phyloP scores from a whole-genome alignment of 805 yeast genomes.

The Starmerella etchellsii region DNA sequence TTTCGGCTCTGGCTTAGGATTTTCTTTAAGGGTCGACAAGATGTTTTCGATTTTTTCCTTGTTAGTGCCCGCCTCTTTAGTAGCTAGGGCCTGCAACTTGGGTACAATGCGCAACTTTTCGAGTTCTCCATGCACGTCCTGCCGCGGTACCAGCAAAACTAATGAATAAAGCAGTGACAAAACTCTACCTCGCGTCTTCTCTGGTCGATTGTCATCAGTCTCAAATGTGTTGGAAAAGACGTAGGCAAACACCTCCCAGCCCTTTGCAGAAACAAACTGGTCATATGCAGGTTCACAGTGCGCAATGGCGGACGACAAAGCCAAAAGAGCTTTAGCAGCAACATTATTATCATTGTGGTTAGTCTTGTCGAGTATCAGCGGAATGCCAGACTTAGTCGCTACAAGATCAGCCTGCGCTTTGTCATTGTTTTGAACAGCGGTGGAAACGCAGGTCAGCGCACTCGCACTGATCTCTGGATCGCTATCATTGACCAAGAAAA shows the following conservation, averaged over 20 bases:
- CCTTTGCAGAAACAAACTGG: slow-evolving; percentile 43
- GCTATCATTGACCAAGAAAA: slow-evolving; percentile 39
- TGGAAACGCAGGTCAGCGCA: slow-evolving; percentile 68
- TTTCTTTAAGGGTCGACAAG: slow-evolving; percentile 6
- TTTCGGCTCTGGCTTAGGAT: slow-evolving; percentile 6
- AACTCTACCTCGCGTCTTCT: slow-evolving; percentile 12
- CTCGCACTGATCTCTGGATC: slow-evolving; percentile 37
- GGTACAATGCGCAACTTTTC: slow-evolving; percentile 4
- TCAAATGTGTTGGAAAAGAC: slow-evolving; percentile 17
- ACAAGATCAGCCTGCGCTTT: slow-evolving; percentile 55
- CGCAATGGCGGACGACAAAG: slow-evolving; percentile 59
- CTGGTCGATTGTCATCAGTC: slow-evolving; percentile 1
- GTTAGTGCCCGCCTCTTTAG: slow-evolving; percentile 1
- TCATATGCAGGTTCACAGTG: slow-evolving; percentile 48
- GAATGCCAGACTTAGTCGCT: slow-evolving; percentile 23
- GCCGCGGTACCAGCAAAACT: slow-evolving; percentile 10
- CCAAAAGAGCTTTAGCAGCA: slow-evolving; percentile 58
- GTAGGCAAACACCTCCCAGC: slow-evolving; percentile 44
- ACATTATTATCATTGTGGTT: slow-evolving; percentile 27
- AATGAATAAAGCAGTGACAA: slow-evolving; percentile 15
- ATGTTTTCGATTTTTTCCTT: slow-evolving; percentile 14
- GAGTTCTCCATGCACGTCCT: slow-evolving; percentile 9
- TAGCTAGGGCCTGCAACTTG: slow-evolving; percentile 1
- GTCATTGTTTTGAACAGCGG: slow-evolving; percentile 86
- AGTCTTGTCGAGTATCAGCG: slow-evolving; percentile 23